Evolutionary conservation across 2,329 filamentous ascomycete genomes (phyloP).

Genomic region (Raffaelea ambrosiae): DNA sequence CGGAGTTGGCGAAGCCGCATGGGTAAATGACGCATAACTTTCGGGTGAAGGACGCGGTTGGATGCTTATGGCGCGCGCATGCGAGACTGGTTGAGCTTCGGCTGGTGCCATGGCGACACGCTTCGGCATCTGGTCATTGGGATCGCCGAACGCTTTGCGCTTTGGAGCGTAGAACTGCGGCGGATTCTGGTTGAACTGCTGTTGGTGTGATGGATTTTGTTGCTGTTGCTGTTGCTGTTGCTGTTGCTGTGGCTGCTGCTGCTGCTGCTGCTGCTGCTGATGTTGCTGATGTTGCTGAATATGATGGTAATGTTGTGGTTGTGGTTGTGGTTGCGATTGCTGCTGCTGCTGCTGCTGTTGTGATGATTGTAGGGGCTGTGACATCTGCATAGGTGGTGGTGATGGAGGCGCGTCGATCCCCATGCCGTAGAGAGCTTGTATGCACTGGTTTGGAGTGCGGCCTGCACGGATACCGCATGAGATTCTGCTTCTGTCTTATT

Average conservation of each 20-base stretch:
- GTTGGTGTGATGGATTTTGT: conserved; percentile 1
- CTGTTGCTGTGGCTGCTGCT: conserved; percentile 13
- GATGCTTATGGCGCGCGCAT: conserved; percentile 17
- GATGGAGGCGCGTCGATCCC: conserved; percentile 7
- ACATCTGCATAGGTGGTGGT: conserved; percentile 6
- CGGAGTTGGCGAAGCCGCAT: not conserved
- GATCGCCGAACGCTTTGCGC: conserved; percentile 22
- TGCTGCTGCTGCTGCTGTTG: conserved; percentile 17
- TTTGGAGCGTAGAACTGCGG: conserved; percentile 12
- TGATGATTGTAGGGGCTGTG: conserved; percentile 5
- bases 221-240: conserved; percentile 1
- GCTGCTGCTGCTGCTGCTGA: conserved; percentile 16
- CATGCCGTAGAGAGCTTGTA: conserved; percentile 21
- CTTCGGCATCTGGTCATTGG: conserved; percentile 22
- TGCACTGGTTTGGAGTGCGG: conserved; percentile 25
- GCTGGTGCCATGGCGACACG: conserved; percentile 18
- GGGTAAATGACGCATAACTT: conserved; percentile 11
- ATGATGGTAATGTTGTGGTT: not conserved
- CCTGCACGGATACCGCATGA: conserved; percentile 15
- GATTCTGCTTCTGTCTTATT: too few relatives aligned
- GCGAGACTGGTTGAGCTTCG: conserved; percentile 7
- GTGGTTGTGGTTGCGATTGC: conserved; percentile 13
- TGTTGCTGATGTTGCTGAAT: not conserved
- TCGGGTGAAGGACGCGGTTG: conserved; percentile 22
- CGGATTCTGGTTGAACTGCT: not conserved